Evolutionary conservation across 1,139 yeast genomes (phyloP), one percentile per base, ranked within the genome.

Genomic region (Zygoascus sp.): DNA sequence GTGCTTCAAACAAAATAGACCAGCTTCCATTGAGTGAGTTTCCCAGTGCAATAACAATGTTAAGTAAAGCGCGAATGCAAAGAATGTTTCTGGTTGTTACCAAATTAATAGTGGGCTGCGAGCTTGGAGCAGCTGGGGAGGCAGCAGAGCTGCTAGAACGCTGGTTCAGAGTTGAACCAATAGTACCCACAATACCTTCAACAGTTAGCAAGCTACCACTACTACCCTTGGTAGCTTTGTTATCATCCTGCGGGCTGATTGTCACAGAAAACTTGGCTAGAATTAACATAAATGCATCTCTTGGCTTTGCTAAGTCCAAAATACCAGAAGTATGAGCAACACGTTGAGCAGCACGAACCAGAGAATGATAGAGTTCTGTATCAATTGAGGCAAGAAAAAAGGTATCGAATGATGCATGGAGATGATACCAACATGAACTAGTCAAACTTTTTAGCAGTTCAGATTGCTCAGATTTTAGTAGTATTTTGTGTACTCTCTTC

Each of bases 241-340:
- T 6, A 15, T 42, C 28, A 11, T 15, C 30, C 17, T 32, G 22
- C 9, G 45, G 42, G 7, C 42, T 23, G 1, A 46, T 45, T 5
- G 47, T 15, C 79, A 76, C 37, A 16, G 66, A 56, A 25, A 59
- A 59, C 42, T 70, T 68, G 0, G 89, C 78, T 50, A 90, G 72
- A 22, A 83, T 65, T 19, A 67, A 58, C 44, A 89, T 64, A 40
- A 85, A 74, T 2, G 78, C 75, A 59, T 86, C 85, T 45, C 95
- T 68, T 11, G 82, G 72, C 0, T 68, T 67, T 1, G 64, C 59
- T 17, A 83, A 61, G 0, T 80, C 80, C 27, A 89, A 65, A n/a
- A 86, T 68, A 0, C 97, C 97, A 0, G 92, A 74, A 0, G 92
- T 80, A 60, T 89, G 96, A 4, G 95, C 78, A 45, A 85, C 72